A percentile compares a stretch with the other conserved stretches of the same genome.
These are phyloP conservation scores for Rhizophora mangle DNA, from an alignment of 345 rosid species.

Conservation along the genomic window DNA sequence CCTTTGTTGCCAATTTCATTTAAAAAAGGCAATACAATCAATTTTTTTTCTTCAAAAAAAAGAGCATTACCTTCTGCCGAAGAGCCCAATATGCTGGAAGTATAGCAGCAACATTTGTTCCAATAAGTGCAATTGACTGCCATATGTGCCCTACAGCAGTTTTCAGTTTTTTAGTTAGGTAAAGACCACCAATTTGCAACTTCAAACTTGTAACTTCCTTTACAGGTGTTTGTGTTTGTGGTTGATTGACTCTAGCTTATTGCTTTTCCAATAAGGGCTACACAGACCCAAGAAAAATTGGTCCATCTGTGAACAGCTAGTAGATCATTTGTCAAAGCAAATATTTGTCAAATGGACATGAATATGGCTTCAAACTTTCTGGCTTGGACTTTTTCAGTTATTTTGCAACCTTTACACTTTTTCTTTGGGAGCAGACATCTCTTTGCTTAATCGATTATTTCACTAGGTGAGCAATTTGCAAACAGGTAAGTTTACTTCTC, in stretches of 20 bases:
- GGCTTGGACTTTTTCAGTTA: background rate
- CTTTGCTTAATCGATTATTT: too few species aligned
- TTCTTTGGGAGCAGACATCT: too few species aligned
- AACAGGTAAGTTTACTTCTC: background rate
- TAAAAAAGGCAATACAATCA: too few species aligned
- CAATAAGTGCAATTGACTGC: conserved; percentile 81
- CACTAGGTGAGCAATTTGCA: too few species aligned
- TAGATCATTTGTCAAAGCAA: background rate
- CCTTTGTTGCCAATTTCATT: background rate
- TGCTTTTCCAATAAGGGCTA: conserved; percentile 1
- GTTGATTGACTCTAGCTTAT: background rate
- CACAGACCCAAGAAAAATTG: background rate
- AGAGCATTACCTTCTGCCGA: conserved; percentile 60
- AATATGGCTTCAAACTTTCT: background rate
- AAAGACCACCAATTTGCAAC: conserved; percentile 10
- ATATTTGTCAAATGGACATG: background rate
- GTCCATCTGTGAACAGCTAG: background rate
- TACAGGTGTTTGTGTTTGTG: background rate
- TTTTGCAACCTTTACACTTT: background rate
- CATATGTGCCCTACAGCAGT: conserved; percentile 59
- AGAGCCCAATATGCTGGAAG: conserved; percentile 91
- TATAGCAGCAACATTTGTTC: conserved; percentile 83
- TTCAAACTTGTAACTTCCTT: background rate
- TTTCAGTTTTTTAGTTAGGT: conserved; percentile 24
- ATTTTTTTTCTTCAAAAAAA: background rate